Percentiles rank a stretch among this genome's conserved stretches.
Evolutionary conservation across 305 asterid genomes (phyloP).

Genomic region (Petunia hybrid): DNA sequence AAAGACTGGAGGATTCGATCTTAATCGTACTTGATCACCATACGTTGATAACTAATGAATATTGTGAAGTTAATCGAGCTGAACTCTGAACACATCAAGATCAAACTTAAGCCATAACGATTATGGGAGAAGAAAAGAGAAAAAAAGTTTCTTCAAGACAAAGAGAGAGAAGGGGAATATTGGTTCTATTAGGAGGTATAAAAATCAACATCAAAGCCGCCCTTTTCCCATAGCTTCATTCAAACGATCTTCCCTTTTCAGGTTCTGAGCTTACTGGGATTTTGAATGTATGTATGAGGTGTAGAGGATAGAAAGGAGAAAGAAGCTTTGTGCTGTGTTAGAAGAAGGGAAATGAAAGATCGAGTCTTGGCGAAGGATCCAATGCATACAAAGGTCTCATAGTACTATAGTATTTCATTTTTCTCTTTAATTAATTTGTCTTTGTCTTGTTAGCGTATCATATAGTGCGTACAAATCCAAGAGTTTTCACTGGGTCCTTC

Average conservation of each 20-base stretch:
- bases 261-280: not conserved
- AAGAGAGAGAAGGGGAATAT: not conserved
- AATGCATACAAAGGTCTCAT: constrained; percentile 32
- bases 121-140: too few species aligned
- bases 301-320: not conserved
- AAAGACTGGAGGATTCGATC: not conserved
- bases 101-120: too few species aligned
- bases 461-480: not conserved
- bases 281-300: not conserved
- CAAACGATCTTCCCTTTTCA: not conserved
- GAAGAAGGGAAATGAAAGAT: not conserved
- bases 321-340: not conserved
- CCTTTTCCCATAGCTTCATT: not conserved
- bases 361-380: constrained; percentile 35
- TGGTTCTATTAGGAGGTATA: too few species aligned
- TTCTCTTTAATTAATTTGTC: not conserved
- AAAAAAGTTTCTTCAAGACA: too few species aligned
- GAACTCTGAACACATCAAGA: too few species aligned
- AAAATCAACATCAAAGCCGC: not conserved
- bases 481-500: not conserved
- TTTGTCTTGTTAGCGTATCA: not conserved
- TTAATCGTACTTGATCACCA: not conserved
- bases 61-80: too few species aligned
- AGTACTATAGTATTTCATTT: constrained; percentile 1
- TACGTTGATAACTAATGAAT: not conserved